Base-by-base conservation (phyloP, 768 basidiomycete species). In the Russula olivacea region DNA sequence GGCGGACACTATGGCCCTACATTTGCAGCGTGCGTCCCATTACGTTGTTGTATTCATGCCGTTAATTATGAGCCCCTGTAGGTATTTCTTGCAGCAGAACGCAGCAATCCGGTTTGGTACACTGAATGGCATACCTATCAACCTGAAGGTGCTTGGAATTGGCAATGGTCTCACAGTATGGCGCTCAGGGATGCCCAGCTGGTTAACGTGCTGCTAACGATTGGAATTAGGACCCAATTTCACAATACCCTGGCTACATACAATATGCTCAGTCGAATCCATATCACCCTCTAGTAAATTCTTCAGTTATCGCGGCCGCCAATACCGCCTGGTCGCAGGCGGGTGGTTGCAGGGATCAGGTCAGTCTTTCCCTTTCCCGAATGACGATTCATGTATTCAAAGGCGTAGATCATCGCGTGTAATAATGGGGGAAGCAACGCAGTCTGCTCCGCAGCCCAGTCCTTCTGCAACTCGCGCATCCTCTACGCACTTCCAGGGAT, bases 111-210 rank as follows among this genome's bases (percentile, higher is more conserved):
- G 76, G 4, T 73, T 74, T 2, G 80, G 80, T 11, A 76, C 71
- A 0, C 64, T 81, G 4, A 68, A 71, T 4, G 85, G 83, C 3
- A 59, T 80, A 5, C 74, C 72, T 5, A 76, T 87, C 52, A 85
- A 86, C 66, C 77, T 87, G n/a, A 79, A 83, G 69, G 75, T 79
- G 23, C 78, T 86, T n/a, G 86, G 83, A 17, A 75, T 87, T 30
- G 85, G 86, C 19, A 77, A 87, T 68, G 84, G 84, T 12, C 71
- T 86, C 25, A 85, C 84, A 7, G 83, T 85, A 71, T 17, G 77
- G 65, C 21, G 19, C 7, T 41, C n/a, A 7, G 17, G 9, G 34
- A 43, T 34, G 19, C 2, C 43, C 4, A 36, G 19, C 36, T 40
- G 28, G 11, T 2, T 17, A 21, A 43, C 15, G 15, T 21, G 15